These are phyloP conservation scores for Yamadazyma paraphyllophila DNA, from an alignment of 805 yeast species.

Conservation along the genomic window DNA sequence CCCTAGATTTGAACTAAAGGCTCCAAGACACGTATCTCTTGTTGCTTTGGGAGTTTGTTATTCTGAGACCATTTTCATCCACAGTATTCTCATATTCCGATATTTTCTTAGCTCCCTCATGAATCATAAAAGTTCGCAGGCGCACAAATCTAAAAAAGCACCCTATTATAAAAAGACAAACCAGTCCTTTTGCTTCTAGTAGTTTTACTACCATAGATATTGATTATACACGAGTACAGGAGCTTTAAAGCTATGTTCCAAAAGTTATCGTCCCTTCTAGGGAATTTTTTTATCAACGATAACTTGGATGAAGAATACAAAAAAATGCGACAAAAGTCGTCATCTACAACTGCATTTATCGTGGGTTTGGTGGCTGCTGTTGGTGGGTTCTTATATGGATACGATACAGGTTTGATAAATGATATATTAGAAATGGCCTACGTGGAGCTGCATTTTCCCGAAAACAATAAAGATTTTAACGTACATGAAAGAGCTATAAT, in stretches of 20 bases:
- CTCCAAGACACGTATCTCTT: too few relatives aligned
- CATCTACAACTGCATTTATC: constrained; percentile 61
- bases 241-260: not conserved
- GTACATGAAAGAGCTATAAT: constrained; percentile 66
- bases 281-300: constrained; percentile 30
- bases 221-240: not conserved
- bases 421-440: constrained; percentile 74
- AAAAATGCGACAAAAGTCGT: constrained; percentile 43
- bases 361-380: constrained; percentile 83
- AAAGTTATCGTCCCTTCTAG: constrained; percentile 10
- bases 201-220: too few relatives aligned
- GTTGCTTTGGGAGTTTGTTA: too few relatives aligned
- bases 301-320: constrained; percentile 34
- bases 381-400: constrained; percentile 90
- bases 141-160: not conserved
- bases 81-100: not conserved
- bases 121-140: not conserved
- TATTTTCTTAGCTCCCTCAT: too few relatives aligned
- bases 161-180: not conserved
- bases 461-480: constrained; percentile 46
- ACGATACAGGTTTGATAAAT: constrained; percentile 84
- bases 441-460: constrained; percentile 57
- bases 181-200: too few relatives aligned
- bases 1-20: too few relatives aligned
- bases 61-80: not conserved